Percentiles rank a stretch among this genome's conserved stretches.
These are phyloP conservation scores for Metarhizium album DNA, from an alignment of 2,329 filamentous ascomycete species.

Conservation along the genomic window DNA sequence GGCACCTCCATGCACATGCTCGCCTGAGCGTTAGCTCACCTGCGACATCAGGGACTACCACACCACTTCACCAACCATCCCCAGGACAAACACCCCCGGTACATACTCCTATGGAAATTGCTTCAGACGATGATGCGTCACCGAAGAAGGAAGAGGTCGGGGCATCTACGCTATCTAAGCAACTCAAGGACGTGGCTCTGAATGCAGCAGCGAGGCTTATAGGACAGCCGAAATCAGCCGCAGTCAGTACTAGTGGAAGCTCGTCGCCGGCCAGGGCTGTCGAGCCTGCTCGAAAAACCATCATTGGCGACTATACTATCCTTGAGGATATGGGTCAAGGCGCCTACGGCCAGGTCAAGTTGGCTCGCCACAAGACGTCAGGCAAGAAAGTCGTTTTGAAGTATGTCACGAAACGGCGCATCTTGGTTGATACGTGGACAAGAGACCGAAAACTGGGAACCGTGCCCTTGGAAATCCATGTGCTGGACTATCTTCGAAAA, in stretches of 20 bases:
- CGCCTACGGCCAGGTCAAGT: slow-evolving; percentile 94
- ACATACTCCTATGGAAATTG: slow-evolving; percentile 45
- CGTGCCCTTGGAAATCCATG: slow-evolving; percentile 92
- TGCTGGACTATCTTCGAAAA: slow-evolving; percentile 80
- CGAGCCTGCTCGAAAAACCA: slow-evolving; percentile 54
- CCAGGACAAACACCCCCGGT: slow-evolving; percentile 57
- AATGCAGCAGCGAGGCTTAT: slow-evolving; percentile 44
- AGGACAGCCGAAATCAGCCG: slow-evolving; percentile 23
- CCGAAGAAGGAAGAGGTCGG: slow-evolving; percentile 28
- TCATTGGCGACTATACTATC: slow-evolving; percentile 81
- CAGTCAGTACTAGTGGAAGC: slow-evolving; percentile 22
- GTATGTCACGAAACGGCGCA: slow-evolving; percentile 93
- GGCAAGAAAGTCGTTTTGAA: slow-evolving; percentile 87
- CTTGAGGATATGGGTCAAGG: slow-evolving; percentile 98
- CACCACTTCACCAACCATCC: slow-evolving; percentile 68
- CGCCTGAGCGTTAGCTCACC: slow-evolving; percentile 50
- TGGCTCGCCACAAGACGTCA: slow-evolving; percentile 74
- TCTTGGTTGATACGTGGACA: slow-evolving; percentile 97
- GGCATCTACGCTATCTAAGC: slow-evolving; percentile 39
- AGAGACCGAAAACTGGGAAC: slow-evolving; percentile 86
- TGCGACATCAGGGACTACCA: slow-evolving; percentile 50
- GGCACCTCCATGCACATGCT: slow-evolving; percentile 68
- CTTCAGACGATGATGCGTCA: slow-evolving; percentile 37
- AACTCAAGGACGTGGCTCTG: slow-evolving; percentile 46
- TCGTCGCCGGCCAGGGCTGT: slow-evolving; percentile 24